Conservation (phyloP, 2,329 filamentous ascomycete genomes). For the Ophiostoma pallidulum region DNA sequence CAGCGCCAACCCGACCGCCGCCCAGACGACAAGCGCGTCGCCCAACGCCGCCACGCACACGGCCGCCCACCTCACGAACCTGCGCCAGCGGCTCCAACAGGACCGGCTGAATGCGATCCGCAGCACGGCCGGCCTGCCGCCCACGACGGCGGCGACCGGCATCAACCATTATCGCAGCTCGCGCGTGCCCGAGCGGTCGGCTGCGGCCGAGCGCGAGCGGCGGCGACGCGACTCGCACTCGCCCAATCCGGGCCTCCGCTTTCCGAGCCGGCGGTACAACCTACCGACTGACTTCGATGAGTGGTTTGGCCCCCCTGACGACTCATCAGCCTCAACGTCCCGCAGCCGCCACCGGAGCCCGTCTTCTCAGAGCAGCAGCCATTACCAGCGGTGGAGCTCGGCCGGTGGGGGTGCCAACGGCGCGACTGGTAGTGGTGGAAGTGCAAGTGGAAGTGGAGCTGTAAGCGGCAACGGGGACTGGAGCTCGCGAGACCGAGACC, state of each 20-base stretch:
- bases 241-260: slow-evolving; percentile 4
- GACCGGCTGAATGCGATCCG: slow-evolving; percentile 22
- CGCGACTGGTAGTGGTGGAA: neutral
- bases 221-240: slow-evolving; percentile 17
- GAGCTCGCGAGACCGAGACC: neutral
- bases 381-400: neutral
- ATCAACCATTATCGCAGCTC: slow-evolving; percentile 10
- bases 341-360: too few species aligned
- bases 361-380: neutral
- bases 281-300: neutral
- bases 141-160: neutral
- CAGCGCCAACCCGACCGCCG: neutral
- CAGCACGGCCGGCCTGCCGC: slow-evolving; percentile 12
- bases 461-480: neutral
- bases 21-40: neutral
- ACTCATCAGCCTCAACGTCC: neutral
- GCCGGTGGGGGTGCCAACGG: neutral
- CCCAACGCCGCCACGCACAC: neutral
- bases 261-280: slow-evolving; percentile 1
- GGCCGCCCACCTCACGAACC: neutral
- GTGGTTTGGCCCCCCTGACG: neutral
- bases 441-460: neutral
- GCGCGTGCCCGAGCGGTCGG: slow-evolving; percentile 7
- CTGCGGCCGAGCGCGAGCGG: slow-evolving; percentile 10
- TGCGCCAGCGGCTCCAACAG: slow-evolving; percentile 8